Conservation (phyloP, 495 filamentous ascomycete species). For the Daldinia caldariorum region DNA sequence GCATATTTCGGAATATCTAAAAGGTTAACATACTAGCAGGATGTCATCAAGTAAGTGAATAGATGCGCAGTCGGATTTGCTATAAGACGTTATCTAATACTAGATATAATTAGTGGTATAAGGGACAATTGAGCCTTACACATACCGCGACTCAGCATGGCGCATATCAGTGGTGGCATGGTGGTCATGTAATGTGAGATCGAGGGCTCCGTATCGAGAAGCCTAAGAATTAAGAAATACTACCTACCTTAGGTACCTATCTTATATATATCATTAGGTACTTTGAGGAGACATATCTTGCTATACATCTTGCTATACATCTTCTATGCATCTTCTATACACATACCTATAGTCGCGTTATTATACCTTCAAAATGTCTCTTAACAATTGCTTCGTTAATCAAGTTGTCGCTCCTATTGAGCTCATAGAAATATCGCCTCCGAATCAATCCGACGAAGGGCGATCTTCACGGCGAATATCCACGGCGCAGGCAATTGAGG, state of each 20-base stretch:
- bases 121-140: conserved; percentile 29
- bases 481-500: conserved; percentile 32
- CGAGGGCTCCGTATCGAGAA: not conserved
- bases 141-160: not conserved
- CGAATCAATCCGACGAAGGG: conserved; percentile 6
- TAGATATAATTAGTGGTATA: conserved; percentile 11
- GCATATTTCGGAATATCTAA: not conserved
- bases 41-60: conserved; percentile 45
- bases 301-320: too few relatives aligned
- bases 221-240: too few relatives aligned
- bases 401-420: conserved; percentile 39
- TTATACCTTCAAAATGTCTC: conserved; percentile 30
- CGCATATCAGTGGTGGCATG: not conserved
- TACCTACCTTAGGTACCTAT: too few relatives aligned
- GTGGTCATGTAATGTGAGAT: not conserved
- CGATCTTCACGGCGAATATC: conserved; percentile 15
- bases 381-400: conserved; percentile 43
- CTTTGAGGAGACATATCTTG: too few relatives aligned
- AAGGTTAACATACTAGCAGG: conserved; percentile 26
- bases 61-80: not conserved
- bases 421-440: conserved; percentile 41
- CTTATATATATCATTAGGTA: too few relatives aligned
- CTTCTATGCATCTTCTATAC: too few relatives aligned
- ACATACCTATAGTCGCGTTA: too few relatives aligned
- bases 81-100: conserved; percentile 4